Evolutionary conservation across 768 basidiomycete genomes (phyloP).

Genomic region (Calocera cornea): DNA sequence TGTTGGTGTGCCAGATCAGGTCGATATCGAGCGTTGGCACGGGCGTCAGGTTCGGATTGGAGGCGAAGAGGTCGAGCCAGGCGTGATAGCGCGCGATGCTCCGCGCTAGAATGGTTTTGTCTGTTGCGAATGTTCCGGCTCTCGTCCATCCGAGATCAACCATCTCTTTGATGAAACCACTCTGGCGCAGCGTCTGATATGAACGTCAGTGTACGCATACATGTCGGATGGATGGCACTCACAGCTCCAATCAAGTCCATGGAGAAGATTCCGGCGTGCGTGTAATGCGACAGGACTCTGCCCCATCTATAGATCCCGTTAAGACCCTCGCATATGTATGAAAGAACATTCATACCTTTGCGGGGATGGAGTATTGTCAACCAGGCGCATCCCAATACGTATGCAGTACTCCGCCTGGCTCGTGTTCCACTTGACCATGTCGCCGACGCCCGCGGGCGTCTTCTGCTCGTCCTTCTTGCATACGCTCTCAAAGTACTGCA

Average conservation of each 20-base stretch:
- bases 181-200: not conserved
- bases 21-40: constrained; percentile 65
- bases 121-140: not conserved
- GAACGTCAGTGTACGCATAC: not conserved
- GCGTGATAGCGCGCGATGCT: not conserved
- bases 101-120: not conserved
- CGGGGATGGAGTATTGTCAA: not conserved
- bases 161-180: not conserved
- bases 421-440: not conserved
- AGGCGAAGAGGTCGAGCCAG: constrained; percentile 45
- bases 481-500: not conserved
- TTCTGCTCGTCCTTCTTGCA: not conserved
- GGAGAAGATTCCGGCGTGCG: not conserved
- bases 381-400: not conserved
- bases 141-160: not conserved
- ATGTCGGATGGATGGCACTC: not conserved
- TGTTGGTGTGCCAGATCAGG: constrained; percentile 63
- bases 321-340: not conserved
- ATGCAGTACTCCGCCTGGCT: not conserved
- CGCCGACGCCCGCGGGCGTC: not conserved
- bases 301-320: not conserved
- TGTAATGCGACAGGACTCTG: not conserved
- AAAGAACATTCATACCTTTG: not conserved
- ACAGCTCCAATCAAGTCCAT: not conserved
- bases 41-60: constrained; percentile 31